phyloP scores from a whole-genome alignment of 352 stramenopile species.

The Blastocystis sp. region DNA sequence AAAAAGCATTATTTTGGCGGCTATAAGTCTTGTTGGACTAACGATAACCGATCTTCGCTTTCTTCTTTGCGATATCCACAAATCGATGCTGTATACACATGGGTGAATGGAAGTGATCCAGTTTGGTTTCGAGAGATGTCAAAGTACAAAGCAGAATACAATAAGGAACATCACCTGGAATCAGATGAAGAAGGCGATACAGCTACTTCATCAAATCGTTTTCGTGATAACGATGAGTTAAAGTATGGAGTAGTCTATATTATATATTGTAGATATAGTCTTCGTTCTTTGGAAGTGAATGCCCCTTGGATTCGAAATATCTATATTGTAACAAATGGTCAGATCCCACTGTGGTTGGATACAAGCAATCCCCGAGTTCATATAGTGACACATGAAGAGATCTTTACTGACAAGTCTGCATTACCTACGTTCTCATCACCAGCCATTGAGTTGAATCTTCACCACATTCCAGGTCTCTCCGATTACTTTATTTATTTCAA shows the following conservation, averaged over 20 bases:
- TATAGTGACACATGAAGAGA: conserved; percentile 80
- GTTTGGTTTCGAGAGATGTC: conserved; percentile 76
- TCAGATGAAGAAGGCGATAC: conserved; percentile 38
- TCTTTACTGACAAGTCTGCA: conserved; percentile 76
- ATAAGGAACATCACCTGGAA: conserved; percentile 3
- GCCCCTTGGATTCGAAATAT: conserved; percentile 85
- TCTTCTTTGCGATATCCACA: conserved; percentile 62
- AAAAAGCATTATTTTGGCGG: too few species aligned
- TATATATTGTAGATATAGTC: conserved; percentile 62
- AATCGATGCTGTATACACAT: conserved; percentile 90
- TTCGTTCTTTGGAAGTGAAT: conserved; percentile 85
- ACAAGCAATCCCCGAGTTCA: conserved; percentile 73
- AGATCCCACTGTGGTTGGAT: conserved; percentile 85
- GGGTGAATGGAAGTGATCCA: conserved; percentile 88
- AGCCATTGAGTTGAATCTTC: conserved; percentile 84
- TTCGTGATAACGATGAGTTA: conserved; percentile 86
- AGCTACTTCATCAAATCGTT: conserved; percentile 79
- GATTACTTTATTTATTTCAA: conserved; percentile 90
- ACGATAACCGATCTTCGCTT: too few species aligned
- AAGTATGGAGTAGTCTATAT: conserved; percentile 65
- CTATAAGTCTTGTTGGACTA: too few species aligned
- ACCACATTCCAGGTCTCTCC: conserved; percentile 81
- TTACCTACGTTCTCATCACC: conserved; percentile 85
- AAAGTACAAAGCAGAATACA: conserved; percentile 67
- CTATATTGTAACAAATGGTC: conserved; percentile 85